Percentiles rank a stretch among this genome's conserved stretches.
Evolutionary conservation across 179 eudicot genomes (phyloP).

Genomic region (Sideroxylon spinosum): DNA sequence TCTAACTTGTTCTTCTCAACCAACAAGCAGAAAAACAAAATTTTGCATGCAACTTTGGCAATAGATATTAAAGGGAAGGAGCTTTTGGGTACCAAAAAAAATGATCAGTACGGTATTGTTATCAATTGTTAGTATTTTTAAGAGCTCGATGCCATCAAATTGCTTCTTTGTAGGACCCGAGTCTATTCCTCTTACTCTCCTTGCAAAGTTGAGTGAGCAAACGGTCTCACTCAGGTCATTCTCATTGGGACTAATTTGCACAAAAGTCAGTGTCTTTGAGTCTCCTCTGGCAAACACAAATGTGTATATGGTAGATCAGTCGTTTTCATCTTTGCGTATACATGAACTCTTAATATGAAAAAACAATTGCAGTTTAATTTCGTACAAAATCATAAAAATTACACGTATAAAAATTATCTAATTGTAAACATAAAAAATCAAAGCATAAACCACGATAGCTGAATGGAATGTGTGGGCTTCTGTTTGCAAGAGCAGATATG

Average conservation of each 20-base stretch:
- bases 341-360: not conserved
- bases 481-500: constrained; percentile 83
- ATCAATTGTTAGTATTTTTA: constrained; percentile 86
- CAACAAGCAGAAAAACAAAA: constrained; percentile 21
- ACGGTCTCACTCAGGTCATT: constrained; percentile 82
- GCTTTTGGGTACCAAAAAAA: not conserved
- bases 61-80: not conserved
- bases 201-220: constrained; percentile 92
- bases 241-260: constrained; percentile 89
- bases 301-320: not conserved
- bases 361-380: too few relatives aligned
- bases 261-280: constrained; percentile 91
- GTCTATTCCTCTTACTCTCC: constrained; percentile 91
- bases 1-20: constrained; percentile 81
- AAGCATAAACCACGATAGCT: constrained; percentile 33
- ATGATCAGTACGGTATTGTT: not conserved
- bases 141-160: constrained; percentile 60
- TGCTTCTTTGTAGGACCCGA: constrained; percentile 97
- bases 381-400: not conserved
- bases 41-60: not conserved
- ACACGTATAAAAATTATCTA: not conserved
- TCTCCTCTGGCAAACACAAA: constrained; percentile 98
- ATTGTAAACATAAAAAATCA: not conserved
- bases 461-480: constrained; percentile 80
- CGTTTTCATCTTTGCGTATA: not conserved